Base-by-base conservation (phyloP, 1,284 basidiomycete species). In the Microbotryomycetes sp. region DNA sequence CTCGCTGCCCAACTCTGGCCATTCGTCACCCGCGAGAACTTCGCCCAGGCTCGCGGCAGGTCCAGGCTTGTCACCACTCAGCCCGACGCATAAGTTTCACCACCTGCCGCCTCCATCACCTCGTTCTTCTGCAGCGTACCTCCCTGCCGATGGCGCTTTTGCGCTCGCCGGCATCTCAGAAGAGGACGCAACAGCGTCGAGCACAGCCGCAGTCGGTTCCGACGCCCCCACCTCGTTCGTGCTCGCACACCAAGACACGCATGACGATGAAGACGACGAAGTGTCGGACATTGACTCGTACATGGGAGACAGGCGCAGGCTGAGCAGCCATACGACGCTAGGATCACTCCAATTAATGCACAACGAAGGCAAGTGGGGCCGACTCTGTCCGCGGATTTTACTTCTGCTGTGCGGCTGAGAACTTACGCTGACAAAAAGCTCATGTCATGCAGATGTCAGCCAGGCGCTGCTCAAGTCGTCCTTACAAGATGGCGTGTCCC, bases 401-500 rank as follows among this genome's bases (percentile, higher is more conserved):
- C 35, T 9, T 11, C 35, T 41, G 35, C n/a, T n/a, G n/a, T n/a
- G n/a, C n/a, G n/a, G n/a, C n/a, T n/a, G n/a, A n/a, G n/a, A n/a
- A 41, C 35, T 41, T 41, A 11, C 35, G 35, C 18, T 18, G 35
- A 41, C 35, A 18, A 41, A 41, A 9, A 41, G 18, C 35, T 41
- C 35, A 41, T 18, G 18, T 4, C 27, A 7, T 9, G 28, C 49
- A 60, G 60, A 48, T 24, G 54, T 55, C 24, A 30, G 29, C 2
- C 50, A 28, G 16, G 23, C 26, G 24, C 46, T 48, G 26, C 16
- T 65, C 0, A 48, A 48, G 15, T 28, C 51, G 3, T 18, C 45
- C 13, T 50, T 65, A 9, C 49, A 52, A 23, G 57, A 60, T 2
- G 64, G 64, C 3, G 52, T 48, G 23, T 60, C 64, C 1, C 57